Percentiles rank a stretch among this genome's conserved stretches.
Conservation (phyloP, 2,329 filamentous ascomycete species). For the Alternaria arbusti region DNA sequence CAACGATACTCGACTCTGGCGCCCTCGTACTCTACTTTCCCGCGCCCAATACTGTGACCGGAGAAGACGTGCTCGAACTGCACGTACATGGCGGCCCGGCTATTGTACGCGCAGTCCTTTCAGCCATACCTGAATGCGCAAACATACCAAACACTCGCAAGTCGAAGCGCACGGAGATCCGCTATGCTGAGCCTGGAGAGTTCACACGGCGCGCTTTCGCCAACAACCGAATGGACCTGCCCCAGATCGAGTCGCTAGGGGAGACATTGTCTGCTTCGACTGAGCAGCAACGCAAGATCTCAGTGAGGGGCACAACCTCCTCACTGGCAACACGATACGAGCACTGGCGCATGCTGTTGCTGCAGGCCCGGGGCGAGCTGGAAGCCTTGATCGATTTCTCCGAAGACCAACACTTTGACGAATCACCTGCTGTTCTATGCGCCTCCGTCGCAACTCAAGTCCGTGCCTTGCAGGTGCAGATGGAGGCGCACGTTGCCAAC, state of each 20-base stretch:
- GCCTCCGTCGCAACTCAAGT: constrained; percentile 72
- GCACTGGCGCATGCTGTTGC: constrained; percentile 75
- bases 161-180: constrained; percentile 56
- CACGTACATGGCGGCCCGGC: constrained; percentile 94
- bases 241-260: constrained; percentile 74
- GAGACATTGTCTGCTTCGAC: constrained; percentile 72
- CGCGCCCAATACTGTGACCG: constrained; percentile 81
- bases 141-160: constrained; percentile 8
- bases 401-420: constrained; percentile 96
- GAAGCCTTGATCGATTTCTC: constrained; percentile 97
- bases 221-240: constrained; percentile 82
- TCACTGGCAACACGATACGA: constrained; percentile 79
- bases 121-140: constrained; percentile 70
- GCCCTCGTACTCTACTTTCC: constrained; percentile 86
- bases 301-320: constrained; percentile 77
- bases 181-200: constrained; percentile 92
- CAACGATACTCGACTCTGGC: constrained; percentile 71
- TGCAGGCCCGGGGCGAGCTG: constrained; percentile 85
- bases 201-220: constrained; percentile 93
- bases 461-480: constrained; percentile 63
- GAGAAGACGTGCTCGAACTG: constrained; percentile 89
- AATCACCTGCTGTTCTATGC: constrained; percentile 76
- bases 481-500: constrained; percentile 75
- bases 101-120: constrained; percentile 83
- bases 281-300: constrained; percentile 88